Evolutionary conservation across 306 rosid genomes (phyloP), one percentile per base, ranked within the genome.

Genomic region (Quercus bicolor): DNA sequence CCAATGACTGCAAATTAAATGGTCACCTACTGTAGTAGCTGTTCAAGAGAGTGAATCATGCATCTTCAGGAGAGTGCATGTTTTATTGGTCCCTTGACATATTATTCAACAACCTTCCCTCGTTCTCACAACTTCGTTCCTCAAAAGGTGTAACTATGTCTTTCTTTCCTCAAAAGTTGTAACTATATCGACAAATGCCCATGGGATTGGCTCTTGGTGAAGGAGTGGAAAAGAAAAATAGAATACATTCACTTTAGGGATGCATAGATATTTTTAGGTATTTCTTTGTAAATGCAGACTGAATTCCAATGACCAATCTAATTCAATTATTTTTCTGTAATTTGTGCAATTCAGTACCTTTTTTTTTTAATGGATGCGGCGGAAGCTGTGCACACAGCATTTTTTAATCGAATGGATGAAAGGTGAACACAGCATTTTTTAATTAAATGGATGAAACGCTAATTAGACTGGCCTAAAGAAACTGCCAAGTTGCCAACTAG

Each of bases 281-380:
- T 40, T 10, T 70, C 64, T 71, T 31, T 75, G 86, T 83, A 83
- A 62, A 83, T 83, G 78, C 55, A 51, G 56, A 34, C 16, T 48
- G 53, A 48, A 48, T 12, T 1, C 9, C 57, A 54, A 64, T 56
- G 65, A 66, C 29, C 74, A 31, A n/a, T 16, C 31, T 45, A 14
- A 70, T 83, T 21, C 64, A 62, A 31, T 28, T 72, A 12, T 40
- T 13, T 74, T 80, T 34, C 54, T 37, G 1, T 65, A 21, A 13
- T 68, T 53, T 20, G 40, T 62, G 0, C 73, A 64, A 18, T 19
- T 34, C 2, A 14, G 28, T 48, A 48, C 15, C 5, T 3, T 48
- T 12, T 48, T 48, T 45, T 11, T 45, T 45, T 2, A 48, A 48
- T 48, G 53, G 53, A 48, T 48, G 53, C 4, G 12, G 53, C 5